Evolutionary conservation across 371 early-diverging fungal species (phyloP), one percentile per base, ranked within the genome.

Genomic region (Smittium culicis): DNA sequence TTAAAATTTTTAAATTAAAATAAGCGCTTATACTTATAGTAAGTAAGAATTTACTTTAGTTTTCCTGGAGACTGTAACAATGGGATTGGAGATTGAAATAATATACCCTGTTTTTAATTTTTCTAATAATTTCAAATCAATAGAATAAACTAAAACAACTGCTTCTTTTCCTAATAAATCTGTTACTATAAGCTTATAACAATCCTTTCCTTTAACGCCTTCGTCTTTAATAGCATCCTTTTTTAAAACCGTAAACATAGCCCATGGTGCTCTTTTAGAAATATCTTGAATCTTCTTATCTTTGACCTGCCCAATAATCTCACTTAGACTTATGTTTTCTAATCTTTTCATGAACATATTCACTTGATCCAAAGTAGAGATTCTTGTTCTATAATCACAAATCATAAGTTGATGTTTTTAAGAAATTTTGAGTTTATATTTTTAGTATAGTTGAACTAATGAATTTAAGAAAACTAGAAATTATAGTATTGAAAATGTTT

Each of bases 101-200:
- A 62, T 34, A 25, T 62, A 62, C 8, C 16, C 16, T 16, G 62
- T 11, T 3, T 34, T 24, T 25, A 27, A 62, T 30, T 62, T 62
- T 5, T 31, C 32, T 25, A 32, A 5, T 2, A 34, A 27, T 20
- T 62, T 24, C 2, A 11, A 14, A 5, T 5, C 24, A 25, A 28
- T 35, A 14, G 29, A 30, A 25, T 29, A 25, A 2, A 62, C 2
- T 5, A 62, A 20, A 32, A 62, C 32, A 2, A 62, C 62, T 24
- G 25, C 62, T 11, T 62, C 62, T 25, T 25, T 30, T 62, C 62
- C 62, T 14, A 5, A 35, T 29, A 62, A 30, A 62, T 62, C 62
- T 2, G 62, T 62, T 8, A 31, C 62, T 29, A 62, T 29, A 14
- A 62, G 16, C 35, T 25, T 62, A 35, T 62, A 62, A 31, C 35